Conservation (phyloP, 345 rosid genomes). For the Ailanthus altissimus region DNA sequence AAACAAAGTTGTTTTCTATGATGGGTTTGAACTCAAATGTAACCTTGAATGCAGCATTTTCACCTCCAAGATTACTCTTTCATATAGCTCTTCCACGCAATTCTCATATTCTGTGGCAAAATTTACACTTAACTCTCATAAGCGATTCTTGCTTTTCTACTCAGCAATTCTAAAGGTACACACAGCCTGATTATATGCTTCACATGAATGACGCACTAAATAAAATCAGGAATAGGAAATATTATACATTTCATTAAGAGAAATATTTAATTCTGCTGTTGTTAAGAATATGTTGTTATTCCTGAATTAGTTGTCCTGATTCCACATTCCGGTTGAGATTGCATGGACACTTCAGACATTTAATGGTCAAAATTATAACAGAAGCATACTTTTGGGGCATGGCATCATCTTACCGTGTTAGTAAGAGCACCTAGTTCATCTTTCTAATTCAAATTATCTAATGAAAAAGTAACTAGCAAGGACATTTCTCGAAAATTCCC, state of each 20-base stretch:
- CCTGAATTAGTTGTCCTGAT: not conserved
- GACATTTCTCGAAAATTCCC: not conserved
- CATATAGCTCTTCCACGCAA: not conserved
- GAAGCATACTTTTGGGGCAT: not conserved
- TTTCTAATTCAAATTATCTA: not conserved
- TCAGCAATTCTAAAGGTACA: not conserved
- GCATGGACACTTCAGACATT: not conserved
- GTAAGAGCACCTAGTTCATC: not conserved
- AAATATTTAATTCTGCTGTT: not conserved
- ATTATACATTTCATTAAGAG: not conserved
- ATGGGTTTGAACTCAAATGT: not conserved
- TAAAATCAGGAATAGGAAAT: not conserved
- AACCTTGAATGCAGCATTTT: conserved; percentile 4
- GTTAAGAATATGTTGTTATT: not conserved
- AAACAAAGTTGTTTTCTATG: not conserved
- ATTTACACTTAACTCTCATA: not conserved
- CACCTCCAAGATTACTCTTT: not conserved
- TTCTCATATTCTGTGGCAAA: not conserved
- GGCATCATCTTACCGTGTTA: not conserved
- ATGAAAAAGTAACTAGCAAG: not conserved
- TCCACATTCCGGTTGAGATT: not conserved
- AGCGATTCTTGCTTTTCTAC: not conserved
- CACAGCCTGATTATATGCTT: not conserved
- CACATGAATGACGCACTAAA: not conserved
- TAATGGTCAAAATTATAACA: not conserved